Base-by-base conservation (phyloP, 371 early-diverging fungal species). In the Umbelopsis sp. region DNA sequence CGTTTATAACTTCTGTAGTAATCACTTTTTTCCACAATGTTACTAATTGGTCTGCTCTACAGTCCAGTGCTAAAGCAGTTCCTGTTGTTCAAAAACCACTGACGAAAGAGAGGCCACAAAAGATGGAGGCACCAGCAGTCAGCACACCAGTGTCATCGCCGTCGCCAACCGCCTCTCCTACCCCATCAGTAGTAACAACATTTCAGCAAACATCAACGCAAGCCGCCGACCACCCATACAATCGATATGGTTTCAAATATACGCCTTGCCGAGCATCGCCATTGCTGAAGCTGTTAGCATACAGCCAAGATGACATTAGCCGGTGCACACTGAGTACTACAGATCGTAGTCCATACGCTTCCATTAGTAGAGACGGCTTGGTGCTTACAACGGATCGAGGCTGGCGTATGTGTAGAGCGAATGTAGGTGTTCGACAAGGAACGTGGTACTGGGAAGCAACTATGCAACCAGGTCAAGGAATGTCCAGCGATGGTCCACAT, bases 371-470 rank as follows among this genome's bases (percentile, higher is more conserved):
- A 14, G 88, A 90, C 62, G 86, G 89, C 11, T 70, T 78, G 68
- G 86, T 88, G 0, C 84, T 86, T 10, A 83, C 89, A 24, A 88
- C 89, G 0, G 88, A 88, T 50, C 85, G 83, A 68, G 91, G 91
- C 0, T 91, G 89, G 72, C 87, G 91, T 1, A 90, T 86, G 84
- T 89, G 86, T 41, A 80, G 91, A 20, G 87, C 90, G 18, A 91
- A 87, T 70, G 85, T 86, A 11, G 86, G 89, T 32, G 89, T 91
- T 1, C 79, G 86, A 18, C 87, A 90, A 69, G 91, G 91, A 7
- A 80, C 77, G 37, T 91, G 91, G 91, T 91, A 76, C 69, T 91
- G 86, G 79, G 91, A 91, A 71, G 88, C 88, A 3, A 79, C 77
- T 10, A 76, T 91, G 4, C 82, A 82, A 37, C 79, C 82, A 18